Conservation (phyloP, 2,329 filamentous ascomycete genomes). For the Trichoderma sp. region DNA sequence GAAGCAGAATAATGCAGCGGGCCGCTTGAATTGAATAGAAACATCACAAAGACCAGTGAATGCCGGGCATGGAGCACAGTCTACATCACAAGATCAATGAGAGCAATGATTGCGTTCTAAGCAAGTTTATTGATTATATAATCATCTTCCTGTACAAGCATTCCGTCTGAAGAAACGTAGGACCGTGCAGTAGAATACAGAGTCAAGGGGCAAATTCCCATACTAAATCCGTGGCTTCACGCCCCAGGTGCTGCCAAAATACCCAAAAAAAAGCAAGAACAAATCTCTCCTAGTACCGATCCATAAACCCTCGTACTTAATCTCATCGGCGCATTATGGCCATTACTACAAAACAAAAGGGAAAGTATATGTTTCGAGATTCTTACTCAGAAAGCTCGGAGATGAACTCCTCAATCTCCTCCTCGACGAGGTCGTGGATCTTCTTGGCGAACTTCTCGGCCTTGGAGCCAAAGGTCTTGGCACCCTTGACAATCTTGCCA, state of each 20-base stretch:
- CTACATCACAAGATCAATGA: not conserved
- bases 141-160: slow-evolving; percentile 18
- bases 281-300: slow-evolving; percentile 11
- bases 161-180: slow-evolving; percentile 12
- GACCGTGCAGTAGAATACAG: slow-evolving; percentile 16
- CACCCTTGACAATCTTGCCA: slow-evolving; percentile 53
- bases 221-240: slow-evolving; percentile 21
- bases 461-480: slow-evolving; percentile 52
- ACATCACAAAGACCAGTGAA: not conserved
- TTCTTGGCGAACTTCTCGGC: slow-evolving; percentile 61
- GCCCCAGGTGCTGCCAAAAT: slow-evolving; percentile 23
- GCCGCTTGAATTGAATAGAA: not conserved
- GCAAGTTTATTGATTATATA: slow-evolving; percentile 21
- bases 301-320: slow-evolving; percentile 11
- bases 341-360: slow-evolving; percentile 14
- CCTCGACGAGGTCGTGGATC: slow-evolving; percentile 59
- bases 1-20: not conserved
- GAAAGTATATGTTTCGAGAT: slow-evolving; percentile 27
- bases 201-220: slow-evolving; percentile 14
- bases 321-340: slow-evolving; percentile 7
- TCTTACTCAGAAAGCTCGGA: slow-evolving; percentile 46
- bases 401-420: slow-evolving; percentile 59
- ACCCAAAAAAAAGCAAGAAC: slow-evolving; percentile 33
- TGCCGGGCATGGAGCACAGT: not conserved
- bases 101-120: not conserved